Evolutionary conservation across 441 rosid genomes (phyloP).

Genomic region (Omphalea diandra): DNA sequence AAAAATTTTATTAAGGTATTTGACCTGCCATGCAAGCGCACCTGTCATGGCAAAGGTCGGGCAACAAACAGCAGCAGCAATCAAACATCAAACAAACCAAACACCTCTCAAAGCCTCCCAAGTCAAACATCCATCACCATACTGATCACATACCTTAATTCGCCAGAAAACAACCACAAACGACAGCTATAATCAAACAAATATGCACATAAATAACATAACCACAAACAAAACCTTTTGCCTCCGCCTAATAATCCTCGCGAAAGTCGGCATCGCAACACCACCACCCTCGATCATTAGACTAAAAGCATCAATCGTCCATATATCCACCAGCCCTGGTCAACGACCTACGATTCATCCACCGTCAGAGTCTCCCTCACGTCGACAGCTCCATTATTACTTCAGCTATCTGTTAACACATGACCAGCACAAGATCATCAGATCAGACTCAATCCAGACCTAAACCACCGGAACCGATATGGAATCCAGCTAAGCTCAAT

Average conservation of each 20-base stretch:
- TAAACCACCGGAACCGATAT: too few relatives aligned
- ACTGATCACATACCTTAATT: too few relatives aligned
- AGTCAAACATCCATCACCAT: neutral
- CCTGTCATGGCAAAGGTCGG: conserved; percentile 99
- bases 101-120: neutral
- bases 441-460: neutral
- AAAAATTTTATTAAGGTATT: conserved; percentile 42
- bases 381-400: too few relatives aligned
- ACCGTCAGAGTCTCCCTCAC: too few relatives aligned
- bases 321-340: neutral
- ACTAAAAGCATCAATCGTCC: neutral
- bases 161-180: neutral
- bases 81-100: neutral
- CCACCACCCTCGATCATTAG: neutral
- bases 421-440: neutral
- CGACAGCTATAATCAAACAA: neutral
- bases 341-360: neutral
- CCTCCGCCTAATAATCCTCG: neutral
- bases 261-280: neutral
- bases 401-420: neutral
- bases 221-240: neutral
- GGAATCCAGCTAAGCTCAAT: too few relatives aligned
- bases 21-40: conserved; percentile 99
- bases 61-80: conserved; percentile 30
- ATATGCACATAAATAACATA: neutral